phyloP scores from a whole-genome alignment of 805 yeast genomes.

The Ogataea chonburiensis region DNA sequence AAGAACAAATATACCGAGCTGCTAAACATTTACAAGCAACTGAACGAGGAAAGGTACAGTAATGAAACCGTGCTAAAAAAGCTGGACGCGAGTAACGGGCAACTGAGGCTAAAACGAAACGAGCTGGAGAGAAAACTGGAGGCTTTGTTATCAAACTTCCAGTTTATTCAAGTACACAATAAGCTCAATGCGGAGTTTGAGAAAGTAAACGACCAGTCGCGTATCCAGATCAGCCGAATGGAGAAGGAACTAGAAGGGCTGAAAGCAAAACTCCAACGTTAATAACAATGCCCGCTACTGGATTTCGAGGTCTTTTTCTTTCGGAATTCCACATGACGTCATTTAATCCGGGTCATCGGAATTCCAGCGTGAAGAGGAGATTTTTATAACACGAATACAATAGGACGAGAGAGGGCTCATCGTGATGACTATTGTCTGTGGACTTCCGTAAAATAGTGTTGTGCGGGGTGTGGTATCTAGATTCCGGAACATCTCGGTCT shows the following conservation, averaged over 20 bases:
- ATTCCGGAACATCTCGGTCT: slow-evolving; percentile 2
- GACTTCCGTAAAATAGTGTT: slow-evolving; percentile 9
- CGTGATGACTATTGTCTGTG: slow-evolving; percentile 5
- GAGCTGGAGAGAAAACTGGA: slow-evolving; percentile 22
- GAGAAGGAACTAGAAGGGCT: slow-evolving; percentile 22
- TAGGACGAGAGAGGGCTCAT: neutral
- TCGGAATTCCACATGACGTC: slow-evolving; percentile 12
- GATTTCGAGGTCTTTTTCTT: neutral
- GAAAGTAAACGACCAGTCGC: slow-evolving; percentile 28
- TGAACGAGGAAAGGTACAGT: slow-evolving; percentile 34
- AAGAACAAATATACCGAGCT: slow-evolving; percentile 28
- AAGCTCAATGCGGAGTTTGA: slow-evolving; percentile 32
- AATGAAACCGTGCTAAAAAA: slow-evolving; percentile 25
- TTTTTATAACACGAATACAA: neutral
- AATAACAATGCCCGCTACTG: too few relatives aligned
- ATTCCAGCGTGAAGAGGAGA: slow-evolving; percentile 2
- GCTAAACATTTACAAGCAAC: slow-evolving; percentile 33
- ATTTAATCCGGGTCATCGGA: neutral
- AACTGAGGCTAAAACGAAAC: slow-evolving; percentile 17
- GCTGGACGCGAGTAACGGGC: slow-evolving; percentile 20
- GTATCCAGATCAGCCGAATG: slow-evolving; percentile 27
- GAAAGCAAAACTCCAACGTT: too few relatives aligned
- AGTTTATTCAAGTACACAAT: slow-evolving; percentile 33
- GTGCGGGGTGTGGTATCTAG: slow-evolving; percentile 3
- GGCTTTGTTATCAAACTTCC: slow-evolving; percentile 29